phyloP scores from a whole-genome alignment of 2,329 filamentous ascomycete species.

The Eutypa lata region DNA sequence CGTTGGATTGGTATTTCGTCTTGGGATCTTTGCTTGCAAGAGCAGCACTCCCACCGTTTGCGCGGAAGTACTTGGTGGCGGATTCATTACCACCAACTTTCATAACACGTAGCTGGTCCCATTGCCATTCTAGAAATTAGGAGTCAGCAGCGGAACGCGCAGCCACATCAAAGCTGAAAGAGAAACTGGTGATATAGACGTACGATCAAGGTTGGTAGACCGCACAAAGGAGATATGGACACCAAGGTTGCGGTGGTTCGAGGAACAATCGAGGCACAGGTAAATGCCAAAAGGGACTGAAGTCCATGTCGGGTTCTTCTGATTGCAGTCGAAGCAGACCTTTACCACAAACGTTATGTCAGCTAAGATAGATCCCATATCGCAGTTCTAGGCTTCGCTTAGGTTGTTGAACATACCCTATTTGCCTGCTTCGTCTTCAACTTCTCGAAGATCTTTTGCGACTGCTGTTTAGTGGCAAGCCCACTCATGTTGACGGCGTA shows the following conservation, averaged over 20 bases:
- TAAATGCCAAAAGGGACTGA: slow-evolving; percentile 97
- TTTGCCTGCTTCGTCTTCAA: slow-evolving; percentile 92
- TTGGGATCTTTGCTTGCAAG: slow-evolving; percentile 95
- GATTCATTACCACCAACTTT: slow-evolving; percentile 98
- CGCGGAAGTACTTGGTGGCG: slow-evolving; percentile 96
- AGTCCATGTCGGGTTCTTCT: slow-evolving; percentile 98
- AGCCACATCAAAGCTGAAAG: not conserved
- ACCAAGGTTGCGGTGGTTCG: slow-evolving; percentile 94
- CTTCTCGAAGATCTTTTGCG: slow-evolving; percentile 97
- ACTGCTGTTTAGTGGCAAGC: slow-evolving; percentile 87
- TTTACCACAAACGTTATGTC: slow-evolving; percentile 6
- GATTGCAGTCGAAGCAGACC: slow-evolving; percentile 97
- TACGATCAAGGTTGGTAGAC: slow-evolving; percentile 97
- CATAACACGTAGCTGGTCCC: slow-evolving; percentile 96
- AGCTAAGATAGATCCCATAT: too few species aligned
- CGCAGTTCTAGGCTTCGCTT: too few species aligned
- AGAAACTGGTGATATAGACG: slow-evolving; percentile 34
- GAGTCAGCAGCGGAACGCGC: slow-evolving; percentile 10
- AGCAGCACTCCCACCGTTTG: slow-evolving; percentile 89
- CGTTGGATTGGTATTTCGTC: slow-evolving; percentile 91
- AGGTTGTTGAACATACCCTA: slow-evolving; percentile 61
- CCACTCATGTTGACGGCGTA: slow-evolving; percentile 52
- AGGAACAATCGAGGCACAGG: slow-evolving; percentile 94
- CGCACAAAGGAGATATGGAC: slow-evolving; percentile 99
- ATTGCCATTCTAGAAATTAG: slow-evolving; percentile 78